Evolutionary conservation across 1,139 yeast genomes (phyloP), one percentile per base, ranked within the genome.

Genomic region (Pneumocystis carinii): DNA sequence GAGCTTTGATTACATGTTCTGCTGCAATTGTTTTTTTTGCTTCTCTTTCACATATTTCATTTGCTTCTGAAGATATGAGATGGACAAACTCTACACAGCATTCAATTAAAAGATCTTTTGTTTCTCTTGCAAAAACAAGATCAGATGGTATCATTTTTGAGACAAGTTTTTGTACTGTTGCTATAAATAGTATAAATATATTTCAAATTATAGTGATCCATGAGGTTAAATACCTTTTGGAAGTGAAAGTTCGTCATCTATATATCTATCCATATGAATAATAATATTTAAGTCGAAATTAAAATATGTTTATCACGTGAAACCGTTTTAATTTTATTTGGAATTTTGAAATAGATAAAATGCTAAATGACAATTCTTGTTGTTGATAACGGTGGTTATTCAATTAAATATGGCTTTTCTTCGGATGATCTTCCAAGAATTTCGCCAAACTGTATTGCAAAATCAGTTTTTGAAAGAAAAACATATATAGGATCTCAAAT

Each of bases 21-120:
- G 96, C 86, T 0, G 97, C 96, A 63, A 92, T 92, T 8, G 99
- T 92, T 75, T 92, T 94, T 74, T 92, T 92, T 62, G 95, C 86
- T 72, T 92, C 98, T 70, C 87, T 87, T 71, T 92, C 98, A 0
- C 98, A 97, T 68, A 92, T 89, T 68, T 94, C 98, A 71, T 94
- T 90, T 66, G 94, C 87, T 74, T 90, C 96, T 2, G 96, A 87
- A 14, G 96, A 87, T 62, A 92, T 77, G 67, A 92, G 89, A 95
- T 92, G 92, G 66, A 94, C 86, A 72, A 92, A 92, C 74, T 90
- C 97, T 64, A 92, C 90, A 70, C 97, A 90, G 73, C 97, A 90
- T 72, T 92, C 97, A 60, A 95, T 92, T 60, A 92, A 82, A 63
- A 96, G 95, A 72, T 92, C 98, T 67, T 97, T 79, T 5, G 97